Evolutionary conservation across 306 rosid genomes (phyloP), one percentile per base, ranked within the genome.

Genomic region (Rosa rugosa): DNA sequence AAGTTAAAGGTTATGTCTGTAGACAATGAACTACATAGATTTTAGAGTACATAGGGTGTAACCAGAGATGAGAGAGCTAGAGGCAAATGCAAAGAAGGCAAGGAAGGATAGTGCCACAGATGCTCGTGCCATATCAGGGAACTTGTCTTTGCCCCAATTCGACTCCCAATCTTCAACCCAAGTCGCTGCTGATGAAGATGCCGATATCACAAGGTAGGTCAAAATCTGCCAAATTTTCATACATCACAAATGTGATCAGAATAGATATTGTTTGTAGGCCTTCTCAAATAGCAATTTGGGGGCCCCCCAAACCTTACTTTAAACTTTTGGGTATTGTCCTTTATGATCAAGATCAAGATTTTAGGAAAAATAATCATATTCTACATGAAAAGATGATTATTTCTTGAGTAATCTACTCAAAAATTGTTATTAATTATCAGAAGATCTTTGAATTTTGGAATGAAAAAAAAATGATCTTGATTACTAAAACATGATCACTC

Each of bases 181-280:
- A 38, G 93, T 92, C 7, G 97, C 97, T 31, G 99, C 95, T 0
- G 99, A 91, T 36, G 97, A 94, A 40, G 97, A 88, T 73, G 97
- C 90, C 3, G 97, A 94, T 79, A 94, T 84, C 44, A 92, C 87
- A 86, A 94, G 93, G 84, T 94, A 92, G n/a, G 97, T 83, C 82
- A 92, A 72, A 41, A 89, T 84, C 99, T 94, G 88, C 81, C 53
- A 44, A 44, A 57, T 10, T 64, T 57, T 16, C 44, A 23, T 13
- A 64, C n/a, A 64, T 0, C 17, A 13, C 20, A 13, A 63, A 63
- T 12, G 4, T 63, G 1, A 62, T 59, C 66, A 59, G 66, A 25
- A 59, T n/a, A 10, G 51, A 51, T 46, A 11, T 1, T 10, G 31
- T 16, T 51, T 51, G n/a, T 4, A 14, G 59, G 12, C 4, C 27